Conservation (phyloP, 768 basidiomycete genomes). For the Lentinula lateritia region DNA sequence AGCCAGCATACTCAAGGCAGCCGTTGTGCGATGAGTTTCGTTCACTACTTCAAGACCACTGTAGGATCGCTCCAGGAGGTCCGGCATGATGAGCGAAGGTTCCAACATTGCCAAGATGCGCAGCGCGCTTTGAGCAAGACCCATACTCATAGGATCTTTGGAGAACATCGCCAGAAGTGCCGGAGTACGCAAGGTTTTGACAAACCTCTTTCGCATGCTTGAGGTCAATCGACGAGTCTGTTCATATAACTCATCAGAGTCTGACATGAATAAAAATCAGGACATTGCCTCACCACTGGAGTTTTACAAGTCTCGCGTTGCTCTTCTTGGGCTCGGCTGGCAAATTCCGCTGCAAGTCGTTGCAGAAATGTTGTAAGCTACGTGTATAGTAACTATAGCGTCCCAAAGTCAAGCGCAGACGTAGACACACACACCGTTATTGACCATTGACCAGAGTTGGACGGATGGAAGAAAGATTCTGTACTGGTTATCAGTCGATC, state of each 20-base stretch:
- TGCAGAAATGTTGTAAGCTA: constrained; percentile 71
- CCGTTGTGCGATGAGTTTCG: constrained; percentile 92
- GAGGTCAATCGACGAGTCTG: constrained; percentile 77
- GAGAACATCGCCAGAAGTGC: constrained; percentile 89
- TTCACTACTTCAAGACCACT: constrained; percentile 89
- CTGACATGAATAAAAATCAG: constrained; percentile 11
- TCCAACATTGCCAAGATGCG: constrained; percentile 76
- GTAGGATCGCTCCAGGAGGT: constrained; percentile 86
- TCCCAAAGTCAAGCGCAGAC: background rate
- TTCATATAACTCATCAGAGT: background rate
- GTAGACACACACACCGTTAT: constrained; percentile 44
- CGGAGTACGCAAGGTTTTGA: constrained; percentile 76
- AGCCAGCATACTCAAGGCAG: constrained; percentile 80
- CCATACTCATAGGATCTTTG: constrained; percentile 75
- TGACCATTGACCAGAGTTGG: constrained; percentile 86
- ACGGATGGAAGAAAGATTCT: constrained; percentile 94
- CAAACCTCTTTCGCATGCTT: constrained; percentile 76
- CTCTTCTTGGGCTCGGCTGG: constrained; percentile 76
- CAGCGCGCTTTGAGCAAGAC: constrained; percentile 76
- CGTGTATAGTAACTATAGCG: background rate
- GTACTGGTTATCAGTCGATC: constrained; percentile 87
- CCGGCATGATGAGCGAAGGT: constrained; percentile 83
- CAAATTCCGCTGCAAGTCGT: constrained; percentile 68
- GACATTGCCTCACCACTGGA: constrained; percentile 46
- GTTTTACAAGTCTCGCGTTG: constrained; percentile 72